Evolutionary conservation across 1,284 basidiomycete genomes (phyloP).

Genomic region (Cutaneotrichosporon mucoides): DNA sequence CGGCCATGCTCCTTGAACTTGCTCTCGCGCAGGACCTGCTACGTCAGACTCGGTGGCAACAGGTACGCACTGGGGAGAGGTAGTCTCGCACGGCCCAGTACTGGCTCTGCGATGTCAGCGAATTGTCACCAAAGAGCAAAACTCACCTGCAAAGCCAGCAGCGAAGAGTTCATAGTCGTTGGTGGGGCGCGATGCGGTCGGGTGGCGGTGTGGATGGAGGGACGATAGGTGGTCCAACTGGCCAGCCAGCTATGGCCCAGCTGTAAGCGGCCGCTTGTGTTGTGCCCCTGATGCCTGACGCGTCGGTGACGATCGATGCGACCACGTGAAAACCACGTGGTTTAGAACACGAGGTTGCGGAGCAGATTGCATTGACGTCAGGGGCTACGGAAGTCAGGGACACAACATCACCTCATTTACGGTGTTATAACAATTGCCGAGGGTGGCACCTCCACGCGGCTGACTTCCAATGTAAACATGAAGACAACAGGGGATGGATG

Average conservation of each 20-base stretch:
- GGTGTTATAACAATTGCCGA: no score
- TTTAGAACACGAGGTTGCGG: no score
- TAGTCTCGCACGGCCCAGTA: slow-evolving; percentile 96
- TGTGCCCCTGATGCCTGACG: background rate
- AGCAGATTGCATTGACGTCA: no score
- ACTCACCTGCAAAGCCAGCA: slow-evolving; percentile 49
- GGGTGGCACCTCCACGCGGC: background rate
- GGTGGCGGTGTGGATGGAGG: background rate
- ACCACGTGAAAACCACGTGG: no score
- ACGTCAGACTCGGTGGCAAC: slow-evolving; percentile 14
- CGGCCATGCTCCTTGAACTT: slow-evolving; percentile 99
- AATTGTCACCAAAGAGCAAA: no score
- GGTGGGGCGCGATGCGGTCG: background rate
- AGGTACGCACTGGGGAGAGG: slow-evolving; percentile 71
- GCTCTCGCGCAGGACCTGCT: slow-evolving; percentile 87
- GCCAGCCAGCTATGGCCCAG: background rate
- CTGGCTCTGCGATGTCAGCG: slow-evolving; percentile 60
- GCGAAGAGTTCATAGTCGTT: slow-evolving; percentile 43
- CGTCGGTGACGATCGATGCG: background rate
- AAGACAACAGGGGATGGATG: background rate
- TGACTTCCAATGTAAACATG: slow-evolving; percentile 4
- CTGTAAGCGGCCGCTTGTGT: background rate
- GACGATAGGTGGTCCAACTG: background rate
- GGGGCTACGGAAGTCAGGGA: no score
- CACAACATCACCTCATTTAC: no score